Conservation (phyloP, 148 eudicot species). For the Suaeda aralocaspica region DNA sequence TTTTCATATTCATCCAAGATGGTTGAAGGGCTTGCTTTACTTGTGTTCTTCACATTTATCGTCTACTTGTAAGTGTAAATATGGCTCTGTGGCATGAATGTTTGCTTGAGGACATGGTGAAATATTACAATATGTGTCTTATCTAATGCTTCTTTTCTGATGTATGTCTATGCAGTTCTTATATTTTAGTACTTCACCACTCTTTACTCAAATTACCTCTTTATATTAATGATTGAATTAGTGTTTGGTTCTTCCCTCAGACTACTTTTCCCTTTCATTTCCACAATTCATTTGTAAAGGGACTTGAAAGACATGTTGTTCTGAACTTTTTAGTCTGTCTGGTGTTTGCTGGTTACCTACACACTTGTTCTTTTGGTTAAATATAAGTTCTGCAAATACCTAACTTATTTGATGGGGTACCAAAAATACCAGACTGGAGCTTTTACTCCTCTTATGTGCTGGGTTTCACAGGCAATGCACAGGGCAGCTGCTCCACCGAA, state of each 20-base stretch:
- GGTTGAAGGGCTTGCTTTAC: constrained; percentile 94
- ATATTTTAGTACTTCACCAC: no score
- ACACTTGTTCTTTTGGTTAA: no score
- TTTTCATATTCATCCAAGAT: constrained; percentile 95
- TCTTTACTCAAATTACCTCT: no score
- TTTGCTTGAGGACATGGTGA: neutral
- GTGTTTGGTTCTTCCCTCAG: no score
- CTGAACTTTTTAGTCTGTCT: neutral
- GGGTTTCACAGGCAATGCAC: constrained; percentile 95
- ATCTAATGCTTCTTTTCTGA: neutral
- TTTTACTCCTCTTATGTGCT: constrained; percentile 77
- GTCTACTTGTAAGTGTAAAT: constrained; percentile 75
- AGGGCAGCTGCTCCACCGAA: no score
- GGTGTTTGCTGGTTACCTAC: no score
- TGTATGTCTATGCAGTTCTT: neutral
- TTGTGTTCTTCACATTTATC: constrained; percentile 71
- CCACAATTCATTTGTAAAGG: neutral
- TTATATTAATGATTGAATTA: no score
- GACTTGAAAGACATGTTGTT: neutral
- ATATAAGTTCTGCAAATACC: neutral
- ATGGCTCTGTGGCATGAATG: neutral
- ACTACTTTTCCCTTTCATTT: neutral
- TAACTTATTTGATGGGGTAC: constrained; percentile 18
- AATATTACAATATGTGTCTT: neutral
- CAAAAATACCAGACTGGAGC: constrained; percentile 97